A percentile compares a stretch with the other conserved stretches of the same genome.
These are phyloP conservation scores for Mediolabrus comicus DNA, from an alignment of 108 stramenopile genomes.

Conservation along the genomic window DNA sequence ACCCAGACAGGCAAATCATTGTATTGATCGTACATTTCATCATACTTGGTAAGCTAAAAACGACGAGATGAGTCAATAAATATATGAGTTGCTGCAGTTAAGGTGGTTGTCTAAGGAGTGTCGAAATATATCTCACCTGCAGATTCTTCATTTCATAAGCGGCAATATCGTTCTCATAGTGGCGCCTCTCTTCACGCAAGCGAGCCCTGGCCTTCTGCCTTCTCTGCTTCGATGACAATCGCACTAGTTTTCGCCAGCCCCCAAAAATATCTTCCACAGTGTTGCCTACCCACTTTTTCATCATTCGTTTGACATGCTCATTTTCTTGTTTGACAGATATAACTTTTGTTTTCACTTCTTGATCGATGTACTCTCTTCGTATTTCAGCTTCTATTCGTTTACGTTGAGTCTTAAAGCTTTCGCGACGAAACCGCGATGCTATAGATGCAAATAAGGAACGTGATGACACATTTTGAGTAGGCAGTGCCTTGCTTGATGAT, in stretches of 20 bases:
- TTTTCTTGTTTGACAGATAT: constrained; percentile 25
- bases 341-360: constrained; percentile 24
- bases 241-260: constrained; percentile 24
- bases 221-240: constrained; percentile 8
- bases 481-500: neutral
- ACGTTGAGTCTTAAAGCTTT: constrained; percentile 9
- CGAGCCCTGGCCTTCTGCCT: constrained; percentile 6
- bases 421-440: neutral
- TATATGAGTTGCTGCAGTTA: no score
- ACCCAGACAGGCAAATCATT: constrained; percentile 42
- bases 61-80: no score
- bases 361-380: constrained; percentile 20
- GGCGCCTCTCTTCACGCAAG: constrained; percentile 22
- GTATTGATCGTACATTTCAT: constrained; percentile 44
- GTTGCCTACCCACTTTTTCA: constrained; percentile 43
- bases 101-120: neutral
- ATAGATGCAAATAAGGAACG: neutral
- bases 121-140: constrained; percentile 6
- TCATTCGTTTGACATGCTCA: constrained; percentile 14
- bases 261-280: constrained; percentile 22
- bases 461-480: neutral
- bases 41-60: constrained; percentile 26
- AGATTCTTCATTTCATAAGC: constrained; percentile 22
- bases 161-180: constrained; percentile 31
- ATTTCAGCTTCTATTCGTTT: constrained; percentile 33